phyloP scores from a whole-genome alignment of 2,329 filamentous ascomycete species.

The Bipolaris cookei region DNA sequence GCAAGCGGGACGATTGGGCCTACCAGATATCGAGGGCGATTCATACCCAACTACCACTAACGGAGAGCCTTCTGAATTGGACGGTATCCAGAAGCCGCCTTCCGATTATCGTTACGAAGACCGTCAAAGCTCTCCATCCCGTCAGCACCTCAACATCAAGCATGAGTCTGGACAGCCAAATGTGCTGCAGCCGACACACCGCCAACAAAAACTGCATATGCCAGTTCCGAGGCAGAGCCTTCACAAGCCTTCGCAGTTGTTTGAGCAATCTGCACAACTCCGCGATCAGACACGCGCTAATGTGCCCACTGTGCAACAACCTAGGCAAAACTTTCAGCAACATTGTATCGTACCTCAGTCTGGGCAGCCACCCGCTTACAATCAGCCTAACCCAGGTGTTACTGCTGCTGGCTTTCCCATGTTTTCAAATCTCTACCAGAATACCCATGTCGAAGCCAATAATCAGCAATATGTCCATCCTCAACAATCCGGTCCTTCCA shows the following conservation, averaged over 20 bases:
- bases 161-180: slow-evolving; percentile 5
- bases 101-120: slow-evolving; percentile 14
- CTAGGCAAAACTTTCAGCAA: slow-evolving; percentile 4
- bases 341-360: slow-evolving; percentile 1
- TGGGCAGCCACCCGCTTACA: slow-evolving; percentile 22
- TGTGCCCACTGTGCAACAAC: slow-evolving; percentile 7
- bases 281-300: slow-evolving; percentile 28
- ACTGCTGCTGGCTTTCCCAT: not conserved
- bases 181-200: slow-evolving; percentile 15
- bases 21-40: slow-evolving; percentile 31
- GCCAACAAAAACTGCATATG: slow-evolving; percentile 7
- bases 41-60: slow-evolving; percentile 50
- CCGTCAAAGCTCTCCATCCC: slow-evolving; percentile 14
- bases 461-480: slow-evolving; percentile 8
- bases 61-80: slow-evolving; percentile 32
- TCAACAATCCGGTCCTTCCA: not conserved
- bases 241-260: slow-evolving; percentile 14
- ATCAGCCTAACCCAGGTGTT: slow-evolving; percentile 11
- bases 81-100: slow-evolving; percentile 14
- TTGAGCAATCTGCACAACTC: slow-evolving; percentile 22
- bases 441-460: not conserved
- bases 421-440: not conserved
- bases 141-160: slow-evolving; percentile 16
- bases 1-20: not conserved
- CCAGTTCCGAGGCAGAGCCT: not conserved